phyloP scores from a whole-genome alignment of 2,329 filamentous ascomycete genomes.

The Curvularia sp. region DNA sequence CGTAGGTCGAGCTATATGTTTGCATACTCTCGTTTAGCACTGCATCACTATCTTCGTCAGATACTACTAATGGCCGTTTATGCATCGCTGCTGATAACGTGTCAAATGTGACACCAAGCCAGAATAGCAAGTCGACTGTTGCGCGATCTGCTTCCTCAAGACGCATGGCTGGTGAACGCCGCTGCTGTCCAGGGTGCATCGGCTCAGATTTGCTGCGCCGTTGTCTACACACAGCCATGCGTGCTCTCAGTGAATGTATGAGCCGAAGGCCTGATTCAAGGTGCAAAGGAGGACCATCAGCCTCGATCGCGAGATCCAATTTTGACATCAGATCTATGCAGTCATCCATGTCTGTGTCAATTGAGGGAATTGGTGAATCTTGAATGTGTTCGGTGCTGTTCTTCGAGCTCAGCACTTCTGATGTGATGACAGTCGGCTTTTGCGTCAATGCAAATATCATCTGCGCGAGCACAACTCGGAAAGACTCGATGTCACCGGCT shows the following conservation, averaged over 20 bases:
- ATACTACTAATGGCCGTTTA: conserved; percentile 55
- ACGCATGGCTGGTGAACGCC: conserved; percentile 23
- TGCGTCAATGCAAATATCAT: conserved; percentile 58
- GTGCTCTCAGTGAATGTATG: conserved; percentile 48
- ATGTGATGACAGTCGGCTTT: conserved; percentile 37
- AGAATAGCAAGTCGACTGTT: conserved; percentile 64
- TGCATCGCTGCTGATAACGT: conserved; percentile 64
- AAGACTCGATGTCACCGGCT: conserved; percentile 54
- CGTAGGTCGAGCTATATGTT: conserved; percentile 6
- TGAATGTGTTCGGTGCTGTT: not conserved
- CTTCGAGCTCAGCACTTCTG: not conserved
- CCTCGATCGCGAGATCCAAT: conserved; percentile 44
- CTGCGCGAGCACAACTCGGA: conserved; percentile 55
- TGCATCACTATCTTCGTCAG: conserved; percentile 57
- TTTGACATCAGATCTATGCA: conserved; percentile 44
- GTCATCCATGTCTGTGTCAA: conserved; percentile 30
- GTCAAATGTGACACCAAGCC: conserved; percentile 67
- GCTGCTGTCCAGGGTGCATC: conserved; percentile 22
- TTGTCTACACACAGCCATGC: conserved; percentile 35
- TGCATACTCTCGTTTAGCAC: conserved; percentile 25
- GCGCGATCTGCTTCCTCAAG: conserved; percentile 50
- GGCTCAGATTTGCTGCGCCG: conserved; percentile 16
- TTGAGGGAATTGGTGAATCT: conserved; percentile 1
- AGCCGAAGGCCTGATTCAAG: conserved; percentile 53
- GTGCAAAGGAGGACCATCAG: conserved; percentile 49